Base-by-base conservation (phyloP, 345 rosid species). In the Populus tremula region DNA sequence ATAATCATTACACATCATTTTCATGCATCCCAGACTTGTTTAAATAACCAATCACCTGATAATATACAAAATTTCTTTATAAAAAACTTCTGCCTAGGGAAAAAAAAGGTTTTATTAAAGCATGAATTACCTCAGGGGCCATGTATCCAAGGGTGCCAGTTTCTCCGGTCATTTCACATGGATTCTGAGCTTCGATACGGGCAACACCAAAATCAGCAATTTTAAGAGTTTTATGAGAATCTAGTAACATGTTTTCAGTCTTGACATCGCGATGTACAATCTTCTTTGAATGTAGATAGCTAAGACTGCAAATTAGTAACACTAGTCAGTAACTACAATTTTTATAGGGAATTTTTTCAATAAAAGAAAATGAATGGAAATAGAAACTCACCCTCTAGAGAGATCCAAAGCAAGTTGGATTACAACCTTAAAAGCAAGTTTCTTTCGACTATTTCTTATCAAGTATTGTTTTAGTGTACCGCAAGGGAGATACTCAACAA, bases 181-280 rank as follows among this genome's bases (percentile, higher is more conserved):
- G 98, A 86, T 95, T 95, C 77, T 88, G 93, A 83, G 98, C 99
- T 87, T 93, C 99, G 59, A 95, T 98, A 63, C 99, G 92, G 1
- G 99, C 99, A 71, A 95, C 99, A 8, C 99, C 99, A 77, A 96
- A 96, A 88, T 92, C 99, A 16, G 99, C 98, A 56, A 96, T 96
- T 76, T 93, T 96, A 65, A 96, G 85, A 76, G 66, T 90, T 83
- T 86, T 87, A 0, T 84, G 78, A 67, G 35, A 17, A 84, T 96
- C 95, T 72, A 96, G 83, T 74, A 96, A 80, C 99, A 96, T 91
- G 73, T 96, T 93, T 76, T 96, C 98, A 36, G 98, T 79, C 82
- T 93, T 93, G 81, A 96, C 99, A 85, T 96, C 98, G 65, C 98
- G 98, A 73, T 93, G 99, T 21, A 93, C 98, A 76, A 93, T 96